Base-by-base conservation (phyloP, 2,329 filamentous ascomycete species). In the Penicillium italicum region DNA sequence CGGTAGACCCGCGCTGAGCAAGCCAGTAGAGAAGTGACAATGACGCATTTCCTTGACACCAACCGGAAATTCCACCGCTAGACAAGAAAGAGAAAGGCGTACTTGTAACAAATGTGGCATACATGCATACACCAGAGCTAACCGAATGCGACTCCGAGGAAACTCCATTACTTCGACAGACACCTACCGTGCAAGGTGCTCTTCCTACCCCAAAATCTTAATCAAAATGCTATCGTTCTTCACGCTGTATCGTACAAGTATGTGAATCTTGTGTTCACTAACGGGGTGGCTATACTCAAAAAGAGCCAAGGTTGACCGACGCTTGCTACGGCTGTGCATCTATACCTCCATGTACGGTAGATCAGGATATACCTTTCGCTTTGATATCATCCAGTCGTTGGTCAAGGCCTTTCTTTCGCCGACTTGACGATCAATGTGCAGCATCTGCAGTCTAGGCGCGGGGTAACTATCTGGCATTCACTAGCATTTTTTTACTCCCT, bases 1-100 rank as follows among this genome's bases (percentile, higher is more conserved):
- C 66, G 81, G 80, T 0, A 81, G 80, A 41, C 70, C 77, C 11
- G 78, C 78, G 2, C 59, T 77, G n/a, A 79, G 79, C 11, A 45
- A 45, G 28, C 75, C 81, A 45, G 79, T 1, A 73, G 78, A 36
- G 70, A 79, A 45, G 50, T 59, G 10, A 50, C 36, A 11, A 41
- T 12, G 14, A 5, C 10, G 8, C 24, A 33, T 20, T 47, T 34
- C 37, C 45, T 34, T 20, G 50, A 56, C 20, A 58, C 55, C 59
- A 40, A 26, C 22, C 3, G 2, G 56, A 57, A 16, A 47, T 50
- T 34, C 53, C 24, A 22, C 43, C 11, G 8, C 12, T 33, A 33
- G 22, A 47, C 43, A 49, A 22, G 12, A 40, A 16, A 26, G 16
- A 26, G 22, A 41, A 12, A n/a, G 16, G 4, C 1, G 10, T 42